Evolutionary conservation across 2,329 filamentous ascomycete species (phyloP).

Genomic region (Ramularia collo-cygni): DNA sequence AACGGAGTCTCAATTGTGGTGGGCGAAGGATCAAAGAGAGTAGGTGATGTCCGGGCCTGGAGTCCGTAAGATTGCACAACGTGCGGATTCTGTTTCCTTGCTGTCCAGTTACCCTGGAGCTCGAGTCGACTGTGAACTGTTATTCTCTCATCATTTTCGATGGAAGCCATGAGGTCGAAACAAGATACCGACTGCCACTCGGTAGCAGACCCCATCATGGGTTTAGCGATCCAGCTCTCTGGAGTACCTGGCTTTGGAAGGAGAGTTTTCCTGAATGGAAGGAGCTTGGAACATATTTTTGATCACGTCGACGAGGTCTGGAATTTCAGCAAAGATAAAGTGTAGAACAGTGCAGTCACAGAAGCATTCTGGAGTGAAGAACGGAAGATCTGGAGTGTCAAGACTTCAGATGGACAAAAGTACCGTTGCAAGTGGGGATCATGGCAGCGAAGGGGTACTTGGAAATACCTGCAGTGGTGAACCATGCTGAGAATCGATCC

Average conservation of each 20-base stretch:
- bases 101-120: constrained; percentile 37
- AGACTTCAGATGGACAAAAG: constrained; percentile 12
- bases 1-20: constrained; percentile 27
- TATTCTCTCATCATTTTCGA: too few relatives aligned
- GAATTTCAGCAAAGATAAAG: constrained; percentile 50
- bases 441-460: constrained; percentile 32
- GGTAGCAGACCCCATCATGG: constrained; percentile 45
- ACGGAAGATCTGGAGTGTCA: constrained; percentile 15
- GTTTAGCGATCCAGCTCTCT: constrained; percentile 40
- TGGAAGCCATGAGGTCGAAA: too few relatives aligned
- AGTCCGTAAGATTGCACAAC: constrained; percentile 18
- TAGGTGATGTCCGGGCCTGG: constrained; percentile 33
- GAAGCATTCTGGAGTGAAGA: constrained; percentile 44
- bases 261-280: constrained; percentile 22
- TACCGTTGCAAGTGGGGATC: constrained; percentile 30
- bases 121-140: constrained; percentile 39
- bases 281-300: constrained; percentile 52
- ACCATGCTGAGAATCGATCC: too few relatives aligned
- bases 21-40: constrained; percentile 27
- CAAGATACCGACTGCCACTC: too few relatives aligned
- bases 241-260: constrained; percentile 50
- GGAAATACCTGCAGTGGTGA: too few relatives aligned
- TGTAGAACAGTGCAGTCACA: constrained; percentile 51
- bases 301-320: constrained; percentile 53
- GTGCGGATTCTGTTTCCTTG: too few relatives aligned